A percentile compares a stretch with the other conserved stretches of the same genome.
phyloP scores from a whole-genome alignment of 192 early-diverging fungal genomes.

The Coemansia sp. region DNA sequence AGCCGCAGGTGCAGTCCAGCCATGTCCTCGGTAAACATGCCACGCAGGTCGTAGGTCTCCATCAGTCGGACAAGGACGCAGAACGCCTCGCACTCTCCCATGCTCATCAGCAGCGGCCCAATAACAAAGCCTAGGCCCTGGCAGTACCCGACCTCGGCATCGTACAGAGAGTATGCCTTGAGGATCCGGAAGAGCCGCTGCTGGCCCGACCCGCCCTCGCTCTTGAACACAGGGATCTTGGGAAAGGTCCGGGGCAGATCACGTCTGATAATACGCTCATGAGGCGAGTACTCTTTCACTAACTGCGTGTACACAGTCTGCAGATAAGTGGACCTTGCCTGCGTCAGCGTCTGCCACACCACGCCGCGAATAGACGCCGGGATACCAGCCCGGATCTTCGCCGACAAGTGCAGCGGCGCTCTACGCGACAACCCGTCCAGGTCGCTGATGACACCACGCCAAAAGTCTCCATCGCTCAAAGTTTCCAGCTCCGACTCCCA shows the following conservation, averaged over 20 bases:
- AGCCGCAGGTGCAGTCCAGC: constrained; percentile 79
- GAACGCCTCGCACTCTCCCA: constrained; percentile 91
- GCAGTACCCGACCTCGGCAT: constrained; percentile 94
- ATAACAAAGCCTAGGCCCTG: constrained; percentile 94
- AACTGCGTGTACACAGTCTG: constrained; percentile 75
- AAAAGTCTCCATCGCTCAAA: constrained; percentile 83
- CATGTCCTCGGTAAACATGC: constrained; percentile 89
- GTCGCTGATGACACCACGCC: constrained; percentile 87
- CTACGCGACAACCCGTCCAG: constrained; percentile 75
- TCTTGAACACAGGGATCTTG: constrained; percentile 79
- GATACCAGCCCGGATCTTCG: constrained; percentile 81
- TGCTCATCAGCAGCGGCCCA: constrained; percentile 90
- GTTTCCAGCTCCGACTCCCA: constrained; percentile 36
- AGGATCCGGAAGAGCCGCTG: constrained; percentile 86
- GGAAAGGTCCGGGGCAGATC: constrained; percentile 94
- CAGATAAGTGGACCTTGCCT: constrained; percentile 60
- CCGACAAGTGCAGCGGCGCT: constrained; percentile 73
- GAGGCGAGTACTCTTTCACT: constrained; percentile 57
- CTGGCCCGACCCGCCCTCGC: constrained; percentile 80
- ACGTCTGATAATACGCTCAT: constrained; percentile 90
- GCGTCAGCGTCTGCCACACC: constrained; percentile 92
- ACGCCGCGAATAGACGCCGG: constrained; percentile 86
- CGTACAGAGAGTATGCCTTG: constrained; percentile 90
- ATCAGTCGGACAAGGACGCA: constrained; percentile 89
- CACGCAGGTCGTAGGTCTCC: constrained; percentile 82